Base-by-base conservation (phyloP, 2,329 filamentous ascomycete species). In the Colletotrichum falcatum region DNA sequence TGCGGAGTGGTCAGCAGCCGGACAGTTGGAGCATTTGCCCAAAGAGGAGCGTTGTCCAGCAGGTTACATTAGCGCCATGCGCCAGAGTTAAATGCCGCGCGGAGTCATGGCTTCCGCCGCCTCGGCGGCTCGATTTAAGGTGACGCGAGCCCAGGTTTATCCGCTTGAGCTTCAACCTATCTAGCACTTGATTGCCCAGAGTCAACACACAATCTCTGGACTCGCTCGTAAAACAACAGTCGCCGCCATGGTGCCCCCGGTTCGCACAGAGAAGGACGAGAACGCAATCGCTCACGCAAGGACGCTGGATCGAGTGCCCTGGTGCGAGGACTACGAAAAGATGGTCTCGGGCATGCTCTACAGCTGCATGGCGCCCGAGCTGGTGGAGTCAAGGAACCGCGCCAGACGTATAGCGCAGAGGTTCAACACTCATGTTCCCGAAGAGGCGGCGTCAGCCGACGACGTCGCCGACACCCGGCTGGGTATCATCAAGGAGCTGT, bases 341-440 rank as follows among this genome's bases (percentile, higher is more conserved):
- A 90, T 91, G 89, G 87, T 91, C 54, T 90, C 87, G 0, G 88
- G 88, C 35, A 87, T 90, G 81, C 81, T 90, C 44, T 90, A 90
- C 78, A 79, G 88, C 74, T 78, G 82, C 28, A 79, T 83, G 53
- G 82, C 76, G 0, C 85, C 86, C 0, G 82, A 86, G 60, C 81
- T 91, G 37, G 75, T 81, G n/a, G 75, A 80, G 4, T 84, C 83
- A 14, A 85, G 88, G 53, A 87, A 87, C 78, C 82, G 83, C 58
- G 86, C 88, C 20, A 83, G 89, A n/a, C 81, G 81, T 33, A 83
- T 88, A 73, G 85, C 85, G 77, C 84, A 88, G 77, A 85, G 86
- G 73, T 91, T 87, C 83, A 91, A 90, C 79, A 84, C 79, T 53
- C 81, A 86, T 74, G 87, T 88, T 72, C 86, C 87, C 3, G 71